Evolutionary conservation across 495 filamentous ascomycete genomes (phyloP), one percentile per base, ranked within the genome.

Genomic region (Friedmanniomyces endolithicus): DNA sequence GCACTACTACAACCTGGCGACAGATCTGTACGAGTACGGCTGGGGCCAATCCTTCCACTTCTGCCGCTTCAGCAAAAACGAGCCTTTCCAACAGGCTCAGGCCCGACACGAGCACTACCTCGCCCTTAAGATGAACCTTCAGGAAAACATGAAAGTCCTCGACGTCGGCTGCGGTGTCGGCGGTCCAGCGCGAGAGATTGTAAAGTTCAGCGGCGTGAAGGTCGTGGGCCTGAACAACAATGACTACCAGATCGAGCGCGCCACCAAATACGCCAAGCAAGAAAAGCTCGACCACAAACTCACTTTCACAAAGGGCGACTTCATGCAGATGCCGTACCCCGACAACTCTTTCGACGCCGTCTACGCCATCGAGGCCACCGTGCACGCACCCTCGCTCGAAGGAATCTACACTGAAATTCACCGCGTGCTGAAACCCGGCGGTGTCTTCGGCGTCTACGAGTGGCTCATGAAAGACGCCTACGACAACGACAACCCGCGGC

Each of bases 281-380:
- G 88, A 95, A 67, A 86, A 86, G 50, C 74, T 97, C 34, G 78
- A 83, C 2, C 66, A 88, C 63, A 87, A 95, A 74, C 72, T 96
- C 65, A 80, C 77, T 64, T 97, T 88, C 61, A 83, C 87, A 57
- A 96, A 97, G 80, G 90, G 92, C 45, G 94, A 97, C 64, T 98
- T 97, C 74, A 97, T 96, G 90, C 92, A 98, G 82, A 97, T 98
- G 90, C 84, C 80, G 33, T 98, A 97, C 77, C 84, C 87, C 46
- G 80, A 88, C 62, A 86, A 94, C 75, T 75, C 68, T 46, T 98
- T 98, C 71, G 94, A 98, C 58, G 88, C 86, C 61, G 92, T 98
- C 45, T 97, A 98, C 65, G 92, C 94, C 56, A 98, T 98, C 64
- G 92, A 98, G 71, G 92, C 92, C 7, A 98, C 92, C 25, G 86